These are phyloP conservation scores for Westerdykella sp. DNA, from an alignment of 2,329 filamentous ascomycete species.

Conservation along the genomic window DNA sequence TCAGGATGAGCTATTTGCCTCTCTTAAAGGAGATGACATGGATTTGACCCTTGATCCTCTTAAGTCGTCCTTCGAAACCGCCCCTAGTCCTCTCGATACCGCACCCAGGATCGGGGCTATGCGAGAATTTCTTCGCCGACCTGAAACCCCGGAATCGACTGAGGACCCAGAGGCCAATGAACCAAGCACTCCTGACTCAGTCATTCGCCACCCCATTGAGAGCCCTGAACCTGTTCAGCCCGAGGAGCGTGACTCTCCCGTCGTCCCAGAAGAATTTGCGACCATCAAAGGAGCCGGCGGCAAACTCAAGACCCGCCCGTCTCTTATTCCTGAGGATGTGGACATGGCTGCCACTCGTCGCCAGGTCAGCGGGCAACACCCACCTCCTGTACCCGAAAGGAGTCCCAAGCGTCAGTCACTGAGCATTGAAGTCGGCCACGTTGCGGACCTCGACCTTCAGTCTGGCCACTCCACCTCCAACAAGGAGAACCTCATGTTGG, in stretches of 20 bases:
- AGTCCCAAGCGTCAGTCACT: conserved; percentile 36
- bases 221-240: conserved; percentile 34
- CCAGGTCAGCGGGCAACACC: conserved; percentile 70
- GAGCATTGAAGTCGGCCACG: conserved; percentile 26
- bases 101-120: conserved; percentile 35
- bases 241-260: conserved; percentile 44
- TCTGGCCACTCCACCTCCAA: conserved; percentile 18
- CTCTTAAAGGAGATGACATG: conserved; percentile 48
- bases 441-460: conserved; percentile 29
- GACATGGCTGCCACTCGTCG: conserved; percentile 82
- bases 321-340: conserved; percentile 76
- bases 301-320: conserved; percentile 81
- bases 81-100: conserved; percentile 23
- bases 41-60: conserved; percentile 51
- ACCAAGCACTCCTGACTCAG: conserved; percentile 76
- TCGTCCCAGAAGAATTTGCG: conserved; percentile 73
- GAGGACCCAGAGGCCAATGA: conserved; percentile 48
- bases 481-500: conserved; percentile 52
- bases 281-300: conserved; percentile 86
- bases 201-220: conserved; percentile 68
- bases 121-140: conserved; percentile 39
- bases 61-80: conserved; percentile 39
- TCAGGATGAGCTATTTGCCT: conserved; percentile 42
- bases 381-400: conserved; percentile 37
- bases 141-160: conserved; percentile 45